These are phyloP conservation scores for Annulohypoxylon bovei DNA, from an alignment of 495 filamentous ascomycete genomes.

Conservation along the genomic window DNA sequence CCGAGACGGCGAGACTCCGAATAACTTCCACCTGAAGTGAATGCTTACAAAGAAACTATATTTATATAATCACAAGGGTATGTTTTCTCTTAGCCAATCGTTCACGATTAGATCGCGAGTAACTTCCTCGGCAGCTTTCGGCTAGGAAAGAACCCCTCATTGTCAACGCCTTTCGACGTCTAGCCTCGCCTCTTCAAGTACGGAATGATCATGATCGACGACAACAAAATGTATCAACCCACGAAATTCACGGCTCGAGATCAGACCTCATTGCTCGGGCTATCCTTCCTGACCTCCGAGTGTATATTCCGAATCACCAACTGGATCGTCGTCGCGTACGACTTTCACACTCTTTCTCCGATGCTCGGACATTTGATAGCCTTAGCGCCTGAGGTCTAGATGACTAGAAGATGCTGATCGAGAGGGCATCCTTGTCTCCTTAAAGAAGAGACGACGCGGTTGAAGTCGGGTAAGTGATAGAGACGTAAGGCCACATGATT, in stretches of 20 bases:
- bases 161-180: background rate
- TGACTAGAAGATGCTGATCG: conserved; percentile 15
- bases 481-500: background rate
- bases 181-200: background rate
- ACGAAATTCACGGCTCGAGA: background rate
- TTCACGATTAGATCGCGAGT: conserved; percentile 4
- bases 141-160: background rate
- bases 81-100: background rate
- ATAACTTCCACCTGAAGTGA: conserved; percentile 10
- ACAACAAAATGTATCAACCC: background rate
- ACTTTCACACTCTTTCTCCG: conserved; percentile 13
- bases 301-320: conserved; percentile 1
- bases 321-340: no score
- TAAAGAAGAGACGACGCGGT: background rate
- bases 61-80: background rate
- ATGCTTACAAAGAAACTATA: background rate
- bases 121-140: background rate
- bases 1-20: conserved; percentile 37
- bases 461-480: background rate
- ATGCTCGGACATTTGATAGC: conserved; percentile 6
- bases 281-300: conserved; percentile 5
- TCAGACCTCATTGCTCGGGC: conserved; percentile 4
- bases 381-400: background rate
- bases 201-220: background rate
- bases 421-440: background rate